These are phyloP conservation scores for Phyllosticta citribraziliensis DNA, from an alignment of 2,329 filamentous ascomycete species.

Conservation along the genomic window DNA sequence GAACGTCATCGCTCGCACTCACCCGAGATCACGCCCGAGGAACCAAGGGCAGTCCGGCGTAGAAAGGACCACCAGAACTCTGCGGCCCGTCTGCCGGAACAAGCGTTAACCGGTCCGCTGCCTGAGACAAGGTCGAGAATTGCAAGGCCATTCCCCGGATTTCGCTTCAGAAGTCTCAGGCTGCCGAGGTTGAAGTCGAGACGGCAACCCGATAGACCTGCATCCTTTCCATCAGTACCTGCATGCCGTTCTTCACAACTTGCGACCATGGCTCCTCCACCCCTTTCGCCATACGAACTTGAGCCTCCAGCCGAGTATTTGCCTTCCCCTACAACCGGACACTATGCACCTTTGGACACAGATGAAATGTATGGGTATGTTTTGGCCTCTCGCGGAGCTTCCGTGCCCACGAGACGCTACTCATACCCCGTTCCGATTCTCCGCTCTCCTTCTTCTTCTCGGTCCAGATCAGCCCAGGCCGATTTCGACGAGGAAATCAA, in stretches of 20 bases:
- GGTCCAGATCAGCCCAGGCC: conserved; percentile 3
- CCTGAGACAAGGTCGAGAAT: background rate
- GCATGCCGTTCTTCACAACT: background rate
- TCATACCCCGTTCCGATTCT: background rate
- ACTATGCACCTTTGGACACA: background rate
- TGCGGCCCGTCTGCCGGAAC: background rate
- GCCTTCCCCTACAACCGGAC: background rate
- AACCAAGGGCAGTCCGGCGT: background rate
- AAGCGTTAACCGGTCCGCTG: background rate
- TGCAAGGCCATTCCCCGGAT: background rate
- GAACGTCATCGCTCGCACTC: background rate
- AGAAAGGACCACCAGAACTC: background rate
- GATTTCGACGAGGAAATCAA: conserved; percentile 5
- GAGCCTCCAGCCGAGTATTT: background rate
- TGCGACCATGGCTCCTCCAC: background rate
- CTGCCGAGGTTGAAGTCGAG: background rate
- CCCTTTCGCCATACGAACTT: background rate
- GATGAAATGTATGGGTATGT: background rate
- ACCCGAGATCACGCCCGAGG: background rate
- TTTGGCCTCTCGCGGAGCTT: background rate
- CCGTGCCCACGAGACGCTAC: background rate
- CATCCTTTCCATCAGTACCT: background rate
- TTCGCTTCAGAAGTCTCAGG: background rate
- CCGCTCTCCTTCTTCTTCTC: background rate
- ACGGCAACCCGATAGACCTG: background rate